Evolutionary conservation across 306 rosid species (phyloP), one percentile per base, ranked within the genome.

Genomic region (Purshia tridentata): DNA sequence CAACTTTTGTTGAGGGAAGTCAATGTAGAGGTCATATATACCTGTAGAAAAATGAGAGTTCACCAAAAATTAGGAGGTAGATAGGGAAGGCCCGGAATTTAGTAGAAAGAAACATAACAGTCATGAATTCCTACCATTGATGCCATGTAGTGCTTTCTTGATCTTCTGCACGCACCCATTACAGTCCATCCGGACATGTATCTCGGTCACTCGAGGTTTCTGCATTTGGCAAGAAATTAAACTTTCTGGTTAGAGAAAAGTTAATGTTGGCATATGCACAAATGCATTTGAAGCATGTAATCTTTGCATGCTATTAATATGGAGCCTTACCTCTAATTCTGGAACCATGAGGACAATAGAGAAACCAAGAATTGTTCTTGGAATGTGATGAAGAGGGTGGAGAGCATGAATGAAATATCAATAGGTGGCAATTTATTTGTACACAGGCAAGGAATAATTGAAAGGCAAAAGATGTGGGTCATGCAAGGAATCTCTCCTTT

Each of bases 121-220:
- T 47, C 16, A 45, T 4, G 13, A 54, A 15, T 49, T 60, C 86
- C 58, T 75, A 94, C 99, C 99, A 45, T 82, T 77, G 59, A 94
- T 80, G 81, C 90, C 95, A 55, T 78, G 68, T 16, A 94, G 75
- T 14, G 93, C 91, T 77, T 86, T 94, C 85, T 84, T 94, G 65
- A 94, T 87, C 96, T 94, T 91, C 66, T 87, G 91, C 16, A 88
- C 89, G n/a, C 99, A 94, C 8, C 99, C 97, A 61, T 94, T 91
- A 48, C 99, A 94, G 84, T 91, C 97, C 82, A 91, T 91, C 9
- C 97, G 90, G 80, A 94, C 93, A 72, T 89, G 86, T 71, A 91
- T 88, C 78, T 85, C 90, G 5, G 96, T 90, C 72, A 88, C 70
- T 60, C 76, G 91, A 70, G 84, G 86, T 84, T 77, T 87, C 95